Evolutionary conservation across 306 rosid genomes (phyloP), one percentile per base, ranked within the genome.

Genomic region (Fagus sylvatica): DNA sequence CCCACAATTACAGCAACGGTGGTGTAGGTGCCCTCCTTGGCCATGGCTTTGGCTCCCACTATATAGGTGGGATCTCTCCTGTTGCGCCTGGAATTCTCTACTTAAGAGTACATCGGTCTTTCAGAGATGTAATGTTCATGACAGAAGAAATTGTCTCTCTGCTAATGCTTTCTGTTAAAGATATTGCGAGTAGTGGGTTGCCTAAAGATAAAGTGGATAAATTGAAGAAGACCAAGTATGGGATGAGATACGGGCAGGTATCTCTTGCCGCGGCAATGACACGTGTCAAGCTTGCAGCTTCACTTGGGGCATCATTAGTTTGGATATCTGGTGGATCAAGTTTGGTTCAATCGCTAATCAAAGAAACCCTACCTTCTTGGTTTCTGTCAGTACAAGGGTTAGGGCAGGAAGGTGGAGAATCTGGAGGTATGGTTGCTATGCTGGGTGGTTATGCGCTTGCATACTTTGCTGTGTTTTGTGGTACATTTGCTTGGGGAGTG

Each of bases 71-170:
- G 79, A 77, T 87, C 76, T 75, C 93, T 76, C 92, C 97, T 3
- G 95, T 92, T 71, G 92, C 97, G 76, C 98, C 98, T 7, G 98
- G 98, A 70, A 87, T 92, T 87, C 93, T 94, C 71, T 92, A 88
- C 89, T 77, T 94, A 76, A 88, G 81, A 51, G 92, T 88, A 61
- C 90, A 90, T 68, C 97, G 92, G 55, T 88, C 81, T 60, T 85
- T 94, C 46, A 89, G 95, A 82, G 93, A 92, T 78, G 87, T 78
- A 67, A 82, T 81, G 67, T 92, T 89, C 86, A 66, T 95, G 87
- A 77, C 86, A 39, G 91, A 89, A 75, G 97, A 89, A 84, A 90
- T 95, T 43, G 73, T 95, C 73, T 88, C 97, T 57, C 88, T 92
- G 71, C 81, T 95, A 72, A 84, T 91, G 90, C 90, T 80, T 56